Conservation (phyloP, 2,329 filamentous ascomycete genomes). For the Didymella segeticola region DNA sequence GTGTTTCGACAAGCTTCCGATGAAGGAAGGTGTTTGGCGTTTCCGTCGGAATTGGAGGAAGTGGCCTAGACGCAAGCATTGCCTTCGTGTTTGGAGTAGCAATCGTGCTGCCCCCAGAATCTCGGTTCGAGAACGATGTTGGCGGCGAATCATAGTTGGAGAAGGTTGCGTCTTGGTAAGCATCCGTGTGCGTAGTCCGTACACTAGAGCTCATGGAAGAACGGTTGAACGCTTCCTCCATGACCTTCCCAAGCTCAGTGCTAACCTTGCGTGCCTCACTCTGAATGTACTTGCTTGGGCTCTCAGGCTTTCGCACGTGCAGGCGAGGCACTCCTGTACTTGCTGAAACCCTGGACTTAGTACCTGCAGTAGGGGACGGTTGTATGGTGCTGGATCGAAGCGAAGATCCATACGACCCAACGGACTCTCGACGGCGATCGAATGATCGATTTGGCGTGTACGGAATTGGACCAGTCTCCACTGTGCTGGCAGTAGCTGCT, state of each 20-base stretch:
- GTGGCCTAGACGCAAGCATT: constrained; percentile 50
- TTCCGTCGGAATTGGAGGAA: constrained; percentile 54
- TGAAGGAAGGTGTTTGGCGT: constrained; percentile 61
- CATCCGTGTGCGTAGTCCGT: constrained; percentile 47
- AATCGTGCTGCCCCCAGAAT: constrained; percentile 41
- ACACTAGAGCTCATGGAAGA: constrained; percentile 62
- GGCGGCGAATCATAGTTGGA: constrained; percentile 60
- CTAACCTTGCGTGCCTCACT: constrained; percentile 87
- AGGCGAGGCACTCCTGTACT: constrained; percentile 35
- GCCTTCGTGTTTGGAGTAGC: constrained; percentile 36
- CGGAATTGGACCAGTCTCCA: constrained; percentile 33
- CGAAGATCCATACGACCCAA: constrained; percentile 33
- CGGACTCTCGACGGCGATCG: constrained; percentile 28
- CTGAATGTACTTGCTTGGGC: constrained; percentile 63
- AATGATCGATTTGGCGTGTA: constrained; percentile 42
- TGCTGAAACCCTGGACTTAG: constrained; percentile 34
- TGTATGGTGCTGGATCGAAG: constrained; percentile 26
- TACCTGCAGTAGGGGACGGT: constrained; percentile 38
- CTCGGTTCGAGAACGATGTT: constrained; percentile 55
- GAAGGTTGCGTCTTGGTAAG: constrained; percentile 38
- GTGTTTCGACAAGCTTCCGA: constrained; percentile 64
- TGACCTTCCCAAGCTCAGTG: constrained; percentile 83
- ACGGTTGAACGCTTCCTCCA: constrained; percentile 89
- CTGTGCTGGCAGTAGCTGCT: constrained; percentile 49
- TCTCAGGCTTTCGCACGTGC: constrained; percentile 50